phyloP scores from a whole-genome alignment of 2,329 filamentous ascomycete genomes.

The Diaporthe capsici region DNA sequence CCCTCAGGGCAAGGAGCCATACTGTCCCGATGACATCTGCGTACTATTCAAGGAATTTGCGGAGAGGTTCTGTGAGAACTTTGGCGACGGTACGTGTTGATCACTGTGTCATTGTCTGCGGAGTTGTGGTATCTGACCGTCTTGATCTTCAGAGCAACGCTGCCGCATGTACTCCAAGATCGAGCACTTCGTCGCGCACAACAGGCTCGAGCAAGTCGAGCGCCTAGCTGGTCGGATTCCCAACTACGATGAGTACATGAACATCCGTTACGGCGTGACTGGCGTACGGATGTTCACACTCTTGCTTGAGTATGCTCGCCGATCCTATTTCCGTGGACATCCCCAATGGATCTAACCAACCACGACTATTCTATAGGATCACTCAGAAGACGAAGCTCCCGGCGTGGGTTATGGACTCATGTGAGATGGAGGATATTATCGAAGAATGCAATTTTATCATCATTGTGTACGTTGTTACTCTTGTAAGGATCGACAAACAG shows the following conservation, averaged over 20 bases:
- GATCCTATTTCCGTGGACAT: not conserved
- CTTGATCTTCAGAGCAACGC: conserved; percentile 33
- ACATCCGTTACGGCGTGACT: conserved; percentile 43
- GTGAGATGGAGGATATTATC: conserved; percentile 42
- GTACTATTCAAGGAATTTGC: conserved; percentile 44
- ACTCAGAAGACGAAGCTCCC: conserved; percentile 38
- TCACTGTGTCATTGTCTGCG: not conserved
- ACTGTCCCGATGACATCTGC: conserved; percentile 40
- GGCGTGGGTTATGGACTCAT: conserved; percentile 42
- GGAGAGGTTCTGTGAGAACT: conserved; percentile 39
- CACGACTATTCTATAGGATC: conserved; percentile 28
- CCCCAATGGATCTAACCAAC: not conserved
- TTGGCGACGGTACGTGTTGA: conserved; percentile 37
- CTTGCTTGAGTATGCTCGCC: conserved; percentile 42
- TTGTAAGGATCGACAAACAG: rapidly evolving
- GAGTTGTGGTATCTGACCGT: not conserved
- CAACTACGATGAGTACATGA: conserved; percentile 42
- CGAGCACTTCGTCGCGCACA: conserved; percentile 41
- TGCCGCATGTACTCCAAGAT: conserved; percentile 42
- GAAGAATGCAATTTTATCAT: conserved; percentile 43
- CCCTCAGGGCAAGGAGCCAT: conserved; percentile 33
- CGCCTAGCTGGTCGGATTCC: conserved; percentile 43
- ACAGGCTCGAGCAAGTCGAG: conserved; percentile 42
- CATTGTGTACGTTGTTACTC: conserved; percentile 40
- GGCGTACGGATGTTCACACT: conserved; percentile 43